A percentile compares a stretch with the other conserved stretches of the same genome.
Conservation (phyloP, 495 filamentous ascomycete genomes). For the Astrothelium macrocarpum region DNA sequence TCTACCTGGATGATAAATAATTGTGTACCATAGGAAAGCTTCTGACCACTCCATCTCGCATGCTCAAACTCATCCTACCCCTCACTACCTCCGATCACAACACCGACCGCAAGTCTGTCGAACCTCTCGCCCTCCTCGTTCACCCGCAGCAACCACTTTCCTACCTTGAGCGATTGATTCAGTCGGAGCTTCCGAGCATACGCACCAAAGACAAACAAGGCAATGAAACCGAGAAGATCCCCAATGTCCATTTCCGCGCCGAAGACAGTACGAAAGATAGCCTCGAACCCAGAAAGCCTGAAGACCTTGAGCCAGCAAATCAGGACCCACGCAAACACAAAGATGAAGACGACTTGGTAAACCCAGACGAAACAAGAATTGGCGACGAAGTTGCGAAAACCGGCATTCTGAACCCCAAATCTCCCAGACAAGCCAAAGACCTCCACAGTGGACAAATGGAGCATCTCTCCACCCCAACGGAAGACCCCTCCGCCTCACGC, state of each 20-base stretch:
- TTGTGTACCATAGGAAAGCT: slow-evolving; percentile 57
- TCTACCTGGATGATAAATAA: not conserved
- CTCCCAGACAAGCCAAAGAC: slow-evolving; percentile 10
- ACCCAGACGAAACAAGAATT: slow-evolving; percentile 37
- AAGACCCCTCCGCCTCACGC: slow-evolving; percentile 12
- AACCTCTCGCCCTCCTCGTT: slow-evolving; percentile 78
- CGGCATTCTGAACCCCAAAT: slow-evolving; percentile 35
- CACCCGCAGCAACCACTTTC: slow-evolving; percentile 91
- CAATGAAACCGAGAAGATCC: slow-evolving; percentile 49
- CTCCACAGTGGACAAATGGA: slow-evolving; percentile 36
- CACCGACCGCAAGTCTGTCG: slow-evolving; percentile 52
- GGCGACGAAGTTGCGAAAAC: slow-evolving; percentile 41
- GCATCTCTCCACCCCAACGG: slow-evolving; percentile 24
- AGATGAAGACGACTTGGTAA: slow-evolving; percentile 31
- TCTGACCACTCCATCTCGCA: slow-evolving; percentile 77
- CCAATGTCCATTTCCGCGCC: slow-evolving; percentile 69
- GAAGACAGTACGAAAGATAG: slow-evolving; percentile 59
- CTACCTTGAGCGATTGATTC: slow-evolving; percentile 83
- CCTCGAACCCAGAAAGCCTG: slow-evolving; percentile 29
- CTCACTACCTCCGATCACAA: slow-evolving; percentile 53
- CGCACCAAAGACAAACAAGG: slow-evolving; percentile 37
- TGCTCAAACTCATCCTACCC: slow-evolving; percentile 83
- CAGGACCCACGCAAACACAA: slow-evolving; percentile 26
- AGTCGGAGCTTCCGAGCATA: slow-evolving; percentile 75
- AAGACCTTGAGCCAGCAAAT: slow-evolving; percentile 9